Conservation (phyloP, 192 early-diverging fungal species). For the Thamnidium elegans region DNA sequence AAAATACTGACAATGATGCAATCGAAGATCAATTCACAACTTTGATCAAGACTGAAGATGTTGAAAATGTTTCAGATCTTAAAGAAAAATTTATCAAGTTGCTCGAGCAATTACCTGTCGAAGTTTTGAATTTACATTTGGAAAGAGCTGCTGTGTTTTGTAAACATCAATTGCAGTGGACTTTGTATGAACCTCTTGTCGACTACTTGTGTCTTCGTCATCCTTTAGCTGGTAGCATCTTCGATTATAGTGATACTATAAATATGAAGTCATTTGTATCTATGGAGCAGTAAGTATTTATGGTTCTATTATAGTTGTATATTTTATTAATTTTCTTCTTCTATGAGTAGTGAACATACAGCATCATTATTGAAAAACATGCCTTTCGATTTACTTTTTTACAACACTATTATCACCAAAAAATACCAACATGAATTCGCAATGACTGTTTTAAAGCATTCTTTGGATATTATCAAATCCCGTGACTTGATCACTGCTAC, state of each 20-base stretch:
- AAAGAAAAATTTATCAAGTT: conserved; percentile 7
- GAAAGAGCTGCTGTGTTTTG: conserved; percentile 15
- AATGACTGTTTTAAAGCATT: neutral
- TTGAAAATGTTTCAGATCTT: neutral
- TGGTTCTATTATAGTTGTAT: neutral
- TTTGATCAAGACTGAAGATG: conserved; percentile 12
- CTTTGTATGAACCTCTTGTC: conserved; percentile 29
- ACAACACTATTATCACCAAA: conserved; percentile 11
- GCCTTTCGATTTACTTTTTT: conserved; percentile 16
- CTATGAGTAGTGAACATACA: neutral
- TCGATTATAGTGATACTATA: conserved; percentile 9
- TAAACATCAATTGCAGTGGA: conserved; percentile 7
- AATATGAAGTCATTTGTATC: conserved; percentile 9
- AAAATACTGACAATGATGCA: neutral
- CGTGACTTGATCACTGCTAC: neutral
- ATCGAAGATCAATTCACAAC: neutral
- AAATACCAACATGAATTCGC: neutral
- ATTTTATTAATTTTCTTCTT: neutral
- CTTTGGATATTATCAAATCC: conserved; percentile 2
- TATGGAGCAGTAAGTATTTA: conserved; percentile 17
- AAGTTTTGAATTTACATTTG: conserved; percentile 32
- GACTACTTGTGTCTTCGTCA: conserved; percentile 39
- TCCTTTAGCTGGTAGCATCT: conserved; percentile 44
- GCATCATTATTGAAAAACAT: conserved; percentile 7
- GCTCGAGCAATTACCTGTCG: conserved; percentile 14